Base-by-base conservation (phyloP, 1,284 basidiomycete genomes). In the Marasmius fiardii region DNA sequence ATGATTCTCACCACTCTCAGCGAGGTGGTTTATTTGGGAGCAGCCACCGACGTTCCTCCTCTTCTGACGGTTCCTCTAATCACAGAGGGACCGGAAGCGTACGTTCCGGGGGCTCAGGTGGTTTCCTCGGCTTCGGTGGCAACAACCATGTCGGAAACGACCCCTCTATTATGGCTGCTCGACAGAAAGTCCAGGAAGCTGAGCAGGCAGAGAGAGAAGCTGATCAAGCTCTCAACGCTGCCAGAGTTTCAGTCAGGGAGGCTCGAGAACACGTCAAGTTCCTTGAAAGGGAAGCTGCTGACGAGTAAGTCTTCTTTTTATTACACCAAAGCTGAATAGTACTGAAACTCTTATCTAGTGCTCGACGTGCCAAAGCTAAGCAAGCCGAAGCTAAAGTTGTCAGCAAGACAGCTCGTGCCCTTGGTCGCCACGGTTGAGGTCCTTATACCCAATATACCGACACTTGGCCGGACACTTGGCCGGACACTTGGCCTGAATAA, bases 341-440 rank as follows among this genome's bases (percentile, higher is more conserved):
- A 14, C 34, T 45, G 20, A 55, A 64, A 51, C 23, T 59, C 51
- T 60, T 20, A 57, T 53, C n/a, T 61, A 85, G 83, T 50, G 74
- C 78, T 12, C 71, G 71, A 54, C 78, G 80, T 52, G 82, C 83
- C 11, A 80, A 79, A 64, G 74, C 76, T 6, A 86, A 85, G 65
- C 80, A 82, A 63, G 76, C 76, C 23, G 80, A 84, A 61, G 78
- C 79, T 2, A 82, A 82, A 68, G 70, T 71, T 24, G 78, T 87
- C 61, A 78, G 73, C 67, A 83, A 81, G 70, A 76, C 69, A 54
- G 78, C 78, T 11, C 73, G 74, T 52, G 72, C 74, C 43, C 77
- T 86, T 53, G 83, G 84, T 14, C 74, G 82, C 26, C 81, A 84
- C 63, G 80, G 78, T 20, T 76, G 64, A 75, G 37, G 39, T 14